These are phyloP conservation scores for Puccinia triticina DNA, from an alignment of 1,284 basidiomycete genomes.

Conservation along the genomic window DNA sequence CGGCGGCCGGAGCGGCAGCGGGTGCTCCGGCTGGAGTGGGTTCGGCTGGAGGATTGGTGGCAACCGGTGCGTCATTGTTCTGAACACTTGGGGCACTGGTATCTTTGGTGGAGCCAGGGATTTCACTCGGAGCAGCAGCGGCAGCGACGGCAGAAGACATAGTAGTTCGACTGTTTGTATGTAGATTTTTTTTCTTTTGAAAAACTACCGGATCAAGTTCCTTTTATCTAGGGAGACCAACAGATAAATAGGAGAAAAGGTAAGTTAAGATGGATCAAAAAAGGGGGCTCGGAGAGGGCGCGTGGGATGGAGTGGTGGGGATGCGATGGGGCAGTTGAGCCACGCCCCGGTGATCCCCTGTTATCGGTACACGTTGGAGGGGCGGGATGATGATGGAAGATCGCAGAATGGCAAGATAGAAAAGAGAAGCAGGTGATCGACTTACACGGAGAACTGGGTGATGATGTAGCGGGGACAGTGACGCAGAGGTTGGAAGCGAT, in stretches of 20 bases:
- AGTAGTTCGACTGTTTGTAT: conserved; percentile 4
- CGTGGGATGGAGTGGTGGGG: not conserved
- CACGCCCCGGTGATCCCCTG: not conserved
- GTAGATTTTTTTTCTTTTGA: not conserved
- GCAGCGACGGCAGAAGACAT: conserved; percentile 57
- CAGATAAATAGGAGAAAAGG: not conserved
- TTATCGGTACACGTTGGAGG: too few species aligned
- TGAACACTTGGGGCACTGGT: conserved; percentile 38
- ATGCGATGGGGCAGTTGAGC: not conserved
- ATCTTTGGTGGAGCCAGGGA: conserved; percentile 53
- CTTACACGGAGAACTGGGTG: conserved; percentile 2
- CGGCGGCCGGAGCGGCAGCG: conserved; percentile 49
- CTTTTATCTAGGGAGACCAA: not conserved
- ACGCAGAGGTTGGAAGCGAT: not conserved
- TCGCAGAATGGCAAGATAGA: not conserved
- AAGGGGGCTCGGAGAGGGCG: not conserved
- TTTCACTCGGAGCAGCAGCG: conserved; percentile 52
- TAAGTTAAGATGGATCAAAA: not conserved
- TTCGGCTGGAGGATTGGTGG: conserved; percentile 16
- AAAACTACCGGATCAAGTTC: conserved; percentile 4
- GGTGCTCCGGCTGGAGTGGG: conserved; percentile 47
- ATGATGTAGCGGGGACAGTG: not conserved
- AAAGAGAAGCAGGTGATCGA: not conserved
- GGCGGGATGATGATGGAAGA: not conserved
- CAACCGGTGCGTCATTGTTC: conserved; percentile 36